These are phyloP conservation scores for Alternaria ventricosa DNA, from an alignment of 2,329 filamentous ascomycete genomes.

Conservation along the genomic window DNA sequence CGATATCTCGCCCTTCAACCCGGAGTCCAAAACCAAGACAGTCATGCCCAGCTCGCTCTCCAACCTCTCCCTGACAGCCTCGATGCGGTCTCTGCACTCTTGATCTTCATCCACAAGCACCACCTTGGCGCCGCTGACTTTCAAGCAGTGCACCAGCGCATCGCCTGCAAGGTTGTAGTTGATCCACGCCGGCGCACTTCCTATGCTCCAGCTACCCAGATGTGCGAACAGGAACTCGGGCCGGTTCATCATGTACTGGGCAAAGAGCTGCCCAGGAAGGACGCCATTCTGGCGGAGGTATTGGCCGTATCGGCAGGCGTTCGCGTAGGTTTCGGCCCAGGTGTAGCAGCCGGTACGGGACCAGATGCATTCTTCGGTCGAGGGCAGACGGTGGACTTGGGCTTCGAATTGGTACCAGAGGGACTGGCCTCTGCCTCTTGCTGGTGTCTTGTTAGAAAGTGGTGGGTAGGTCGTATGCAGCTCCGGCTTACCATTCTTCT, in stretches of 20 bases:
- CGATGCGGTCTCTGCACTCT: constrained; percentile 63
- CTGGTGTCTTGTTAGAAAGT: constrained; percentile 5
- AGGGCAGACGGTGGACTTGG: constrained; percentile 57
- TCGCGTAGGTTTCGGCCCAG: constrained; percentile 49
- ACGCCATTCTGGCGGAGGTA: constrained; percentile 57
- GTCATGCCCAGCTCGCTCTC: constrained; percentile 65
- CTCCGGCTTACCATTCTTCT: constrained; percentile 55
- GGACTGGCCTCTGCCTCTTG: constrained; percentile 59
- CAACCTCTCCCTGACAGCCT: constrained; percentile 57
- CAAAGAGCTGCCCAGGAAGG: constrained; percentile 66
- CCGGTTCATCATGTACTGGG: constrained; percentile 71
- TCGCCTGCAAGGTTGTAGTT: constrained; percentile 72
- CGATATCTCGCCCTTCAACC: constrained; percentile 56
- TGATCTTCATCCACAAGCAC: constrained; percentile 56
- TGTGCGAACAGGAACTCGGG: constrained; percentile 71
- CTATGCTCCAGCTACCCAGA: constrained; percentile 69
- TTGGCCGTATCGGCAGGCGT: constrained; percentile 49
- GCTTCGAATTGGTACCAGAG: constrained; percentile 72
- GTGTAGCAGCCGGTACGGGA: constrained; percentile 62
- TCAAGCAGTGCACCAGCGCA: constrained; percentile 70
- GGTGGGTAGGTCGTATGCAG: neutral
- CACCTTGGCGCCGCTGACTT: constrained; percentile 60
- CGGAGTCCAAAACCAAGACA: constrained; percentile 60
- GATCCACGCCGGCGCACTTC: constrained; percentile 72
- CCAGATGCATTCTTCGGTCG: constrained; percentile 68